Evolutionary conservation across 768 basidiomycete genomes (phyloP).

Genomic region (Auriscalpium microsporum): DNA sequence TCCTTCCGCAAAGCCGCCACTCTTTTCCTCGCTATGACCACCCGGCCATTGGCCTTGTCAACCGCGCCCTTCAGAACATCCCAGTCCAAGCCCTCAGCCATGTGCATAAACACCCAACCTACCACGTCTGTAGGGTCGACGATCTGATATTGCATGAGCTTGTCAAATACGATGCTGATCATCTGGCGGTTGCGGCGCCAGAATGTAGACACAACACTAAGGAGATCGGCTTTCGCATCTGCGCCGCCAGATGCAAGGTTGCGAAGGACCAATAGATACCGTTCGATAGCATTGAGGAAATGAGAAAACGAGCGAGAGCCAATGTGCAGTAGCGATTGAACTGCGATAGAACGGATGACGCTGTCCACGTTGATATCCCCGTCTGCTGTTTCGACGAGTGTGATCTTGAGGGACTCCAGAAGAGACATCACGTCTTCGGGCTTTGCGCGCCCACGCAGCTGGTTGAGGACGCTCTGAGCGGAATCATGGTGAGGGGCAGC

Average conservation of each 20-base stretch:
- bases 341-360: constrained; percentile 65
- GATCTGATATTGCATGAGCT: constrained; percentile 97
- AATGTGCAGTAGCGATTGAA: constrained; percentile 84
- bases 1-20: constrained; percentile 74
- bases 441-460: constrained; percentile 75
- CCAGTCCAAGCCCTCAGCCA: constrained; percentile 67
- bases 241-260: constrained; percentile 41
- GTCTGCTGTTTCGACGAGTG: constrained; percentile 53
- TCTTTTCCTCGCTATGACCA: constrained; percentile 67
- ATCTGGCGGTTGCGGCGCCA: constrained; percentile 85
- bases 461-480: constrained; percentile 65
- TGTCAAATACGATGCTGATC: constrained; percentile 90
- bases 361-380: constrained; percentile 56
- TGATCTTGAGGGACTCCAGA: constrained; percentile 60
- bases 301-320: constrained; percentile 97
- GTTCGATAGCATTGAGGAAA: constrained; percentile 93
- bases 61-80: constrained; percentile 73
- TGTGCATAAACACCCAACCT: constrained; percentile 67
- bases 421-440: constrained; percentile 73
- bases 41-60: constrained; percentile 87
- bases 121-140: constrained; percentile 92
- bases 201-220: constrained; percentile 63
- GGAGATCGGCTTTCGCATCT: constrained; percentile 62
- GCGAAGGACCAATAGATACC: constrained; percentile 75
- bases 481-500: constrained; percentile 75